phyloP scores from a whole-genome alignment of 495 filamentous ascomycete species.

The Tetracladium marchalianum region DNA sequence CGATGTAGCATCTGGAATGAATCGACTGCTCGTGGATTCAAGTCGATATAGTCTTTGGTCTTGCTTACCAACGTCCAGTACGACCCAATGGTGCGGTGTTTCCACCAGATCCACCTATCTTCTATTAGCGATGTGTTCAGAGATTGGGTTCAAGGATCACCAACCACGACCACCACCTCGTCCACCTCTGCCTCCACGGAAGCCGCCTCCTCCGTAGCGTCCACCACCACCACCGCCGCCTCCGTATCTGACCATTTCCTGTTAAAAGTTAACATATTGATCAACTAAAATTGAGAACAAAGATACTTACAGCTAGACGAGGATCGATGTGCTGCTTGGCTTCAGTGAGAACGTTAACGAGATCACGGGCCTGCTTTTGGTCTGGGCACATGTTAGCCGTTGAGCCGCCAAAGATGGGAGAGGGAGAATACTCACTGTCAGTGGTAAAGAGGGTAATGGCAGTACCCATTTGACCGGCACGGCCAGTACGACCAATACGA shows the following conservation, averaged over 20 bases:
- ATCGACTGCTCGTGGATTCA: too few species aligned
- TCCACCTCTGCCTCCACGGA: conserved; percentile 57
- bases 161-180: conserved; percentile 37
- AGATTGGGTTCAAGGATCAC: neutral
- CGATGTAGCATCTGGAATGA: too few species aligned
- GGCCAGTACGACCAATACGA: conserved; percentile 94
- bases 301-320: conserved; percentile 51
- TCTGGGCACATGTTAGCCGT: conserved; percentile 41
- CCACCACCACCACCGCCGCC: conserved; percentile 70
- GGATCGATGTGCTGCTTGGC: conserved; percentile 99
- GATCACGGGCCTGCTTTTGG: conserved; percentile 92
- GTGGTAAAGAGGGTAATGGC: conserved; percentile 97
- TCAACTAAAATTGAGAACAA: too few species aligned
- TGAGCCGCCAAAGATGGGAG: neutral
- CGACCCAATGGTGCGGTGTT: too few species aligned
- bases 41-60: too few species aligned
- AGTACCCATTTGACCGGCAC: conserved; percentile 85
- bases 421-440: conserved; percentile 68
- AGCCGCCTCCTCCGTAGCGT: conserved; percentile 53
- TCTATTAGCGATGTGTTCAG: too few species aligned
- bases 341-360: conserved; percentile 83
- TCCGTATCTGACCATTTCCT: conserved; percentile 82
- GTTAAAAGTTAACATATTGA: too few species aligned
- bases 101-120: too few species aligned
- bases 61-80: too few species aligned